A percentile compares a stretch with the other conserved stretches of the same genome.
Conservation (phyloP, 331 rosid genomes). For the Spiraea crenata region DNA sequence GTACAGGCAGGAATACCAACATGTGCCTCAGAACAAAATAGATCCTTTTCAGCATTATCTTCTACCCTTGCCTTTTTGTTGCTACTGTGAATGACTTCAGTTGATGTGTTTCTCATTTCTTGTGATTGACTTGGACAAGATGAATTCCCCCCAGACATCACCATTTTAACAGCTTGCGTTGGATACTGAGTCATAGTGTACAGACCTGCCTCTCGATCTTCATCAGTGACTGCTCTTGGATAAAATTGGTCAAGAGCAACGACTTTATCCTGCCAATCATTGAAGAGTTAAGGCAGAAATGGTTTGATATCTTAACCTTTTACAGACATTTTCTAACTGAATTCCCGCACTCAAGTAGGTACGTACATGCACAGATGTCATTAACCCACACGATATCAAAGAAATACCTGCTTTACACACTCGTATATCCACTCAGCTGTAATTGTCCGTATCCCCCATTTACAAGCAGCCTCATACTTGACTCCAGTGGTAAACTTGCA, state of each 20-base stretch:
- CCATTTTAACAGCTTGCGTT: slow-evolving; percentile 60
- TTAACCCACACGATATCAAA: neutral
- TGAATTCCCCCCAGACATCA: slow-evolving; percentile 46
- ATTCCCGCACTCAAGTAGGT: slow-evolving; percentile 5
- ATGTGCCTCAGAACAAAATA: slow-evolving; percentile 34
- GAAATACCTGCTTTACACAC: slow-evolving; percentile 87
- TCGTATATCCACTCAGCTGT: slow-evolving; percentile 86
- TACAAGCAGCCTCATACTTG: slow-evolving; percentile 82
- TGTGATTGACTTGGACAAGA: slow-evolving; percentile 52
- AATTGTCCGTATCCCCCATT: slow-evolving; percentile 66
- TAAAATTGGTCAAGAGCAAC: slow-evolving; percentile 59
- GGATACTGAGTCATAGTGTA: slow-evolving; percentile 81
- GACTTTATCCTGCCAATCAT: slow-evolving; percentile 57
- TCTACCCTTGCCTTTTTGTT: slow-evolving; percentile 76
- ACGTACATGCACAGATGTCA: neutral
- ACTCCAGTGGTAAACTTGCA: slow-evolving; percentile 84
- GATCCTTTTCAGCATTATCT: slow-evolving; percentile 38
- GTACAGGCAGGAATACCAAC: slow-evolving; percentile 34
- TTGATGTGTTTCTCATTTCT: slow-evolving; percentile 34
- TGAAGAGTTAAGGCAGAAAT: slow-evolving; percentile 6
- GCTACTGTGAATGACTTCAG: slow-evolving; percentile 28
- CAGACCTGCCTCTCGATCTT: slow-evolving; percentile 75
- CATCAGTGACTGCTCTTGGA: slow-evolving; percentile 76
- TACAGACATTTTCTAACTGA: neutral
- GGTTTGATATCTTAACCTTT: neutral